Percentiles rank a stretch among this genome's conserved stretches.
Evolutionary conservation across 2,329 filamentous ascomycete species (phyloP).

Genomic region (Sporothrix inflata): DNA sequence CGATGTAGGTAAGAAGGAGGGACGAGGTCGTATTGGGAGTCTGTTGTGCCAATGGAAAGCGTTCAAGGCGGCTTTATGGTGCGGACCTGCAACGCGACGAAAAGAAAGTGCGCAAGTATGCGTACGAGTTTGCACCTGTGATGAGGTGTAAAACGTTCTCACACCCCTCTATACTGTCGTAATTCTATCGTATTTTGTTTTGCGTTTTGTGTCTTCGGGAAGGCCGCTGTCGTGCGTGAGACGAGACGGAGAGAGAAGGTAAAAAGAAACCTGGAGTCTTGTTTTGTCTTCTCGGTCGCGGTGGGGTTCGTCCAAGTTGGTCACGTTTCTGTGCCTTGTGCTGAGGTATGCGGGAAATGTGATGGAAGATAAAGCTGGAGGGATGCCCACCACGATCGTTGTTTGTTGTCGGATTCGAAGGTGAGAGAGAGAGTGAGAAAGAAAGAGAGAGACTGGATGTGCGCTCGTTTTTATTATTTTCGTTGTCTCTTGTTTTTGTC

Average conservation of each 20-base stretch:
- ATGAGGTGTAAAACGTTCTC: constrained; percentile 10
- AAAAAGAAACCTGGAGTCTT: background rate
- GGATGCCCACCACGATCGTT: background rate
- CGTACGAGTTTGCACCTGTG: background rate
- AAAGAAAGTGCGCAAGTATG: constrained; percentile 21
- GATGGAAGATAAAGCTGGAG: background rate
- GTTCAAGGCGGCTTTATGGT: background rate
- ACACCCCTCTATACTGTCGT: background rate
- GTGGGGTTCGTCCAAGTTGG: background rate
- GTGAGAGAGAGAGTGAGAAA: no score
- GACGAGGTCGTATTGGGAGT: background rate
- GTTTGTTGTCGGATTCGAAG: background rate
- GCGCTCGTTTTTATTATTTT: constrained; percentile 16
- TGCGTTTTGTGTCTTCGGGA: background rate
- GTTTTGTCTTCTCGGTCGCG: background rate
- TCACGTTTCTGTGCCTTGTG: background rate
- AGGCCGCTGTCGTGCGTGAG: background rate
- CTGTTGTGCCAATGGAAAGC: constrained; percentile 9
- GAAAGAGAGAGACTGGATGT: background rate
- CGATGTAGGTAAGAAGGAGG: constrained; percentile 3
- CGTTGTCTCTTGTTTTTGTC: constrained; percentile 6
- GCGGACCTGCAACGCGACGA: background rate
- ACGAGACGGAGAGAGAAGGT: background rate
- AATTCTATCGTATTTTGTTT: background rate
- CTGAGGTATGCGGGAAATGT: background rate